These are phyloP conservation scores for Penicillium pulvis DNA, from an alignment of 495 filamentous ascomycete species.

Conservation along the genomic window DNA sequence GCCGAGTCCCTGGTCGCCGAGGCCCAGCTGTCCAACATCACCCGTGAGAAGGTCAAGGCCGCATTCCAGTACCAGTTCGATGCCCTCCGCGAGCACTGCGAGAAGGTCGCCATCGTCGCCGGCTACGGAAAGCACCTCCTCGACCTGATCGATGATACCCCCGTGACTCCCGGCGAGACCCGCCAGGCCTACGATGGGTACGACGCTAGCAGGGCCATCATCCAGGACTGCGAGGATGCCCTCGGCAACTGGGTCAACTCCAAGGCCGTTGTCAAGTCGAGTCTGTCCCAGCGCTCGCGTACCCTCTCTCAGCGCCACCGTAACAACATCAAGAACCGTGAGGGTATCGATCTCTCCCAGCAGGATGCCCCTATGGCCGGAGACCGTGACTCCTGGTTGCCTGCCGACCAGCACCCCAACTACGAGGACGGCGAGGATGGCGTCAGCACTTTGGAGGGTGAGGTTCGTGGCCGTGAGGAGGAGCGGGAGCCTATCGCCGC, in stretches of 20 bases:
- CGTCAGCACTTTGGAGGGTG: constrained; percentile 54
- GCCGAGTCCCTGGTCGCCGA: constrained; percentile 97
- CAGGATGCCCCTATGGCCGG: constrained; percentile 81
- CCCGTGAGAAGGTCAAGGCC: constrained; percentile 97
- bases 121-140: constrained; percentile 96
- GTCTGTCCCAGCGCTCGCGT: constrained; percentile 80
- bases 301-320: constrained; percentile 84
- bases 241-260: constrained; percentile 94
- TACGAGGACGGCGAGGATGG: constrained; percentile 62
- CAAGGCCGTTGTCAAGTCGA: constrained; percentile 83
- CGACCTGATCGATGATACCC: constrained; percentile 92
- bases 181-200: constrained; percentile 96
- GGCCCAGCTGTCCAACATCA: constrained; percentile 98
- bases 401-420: constrained; percentile 73
- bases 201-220: constrained; percentile 97
- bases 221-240: constrained; percentile 97
- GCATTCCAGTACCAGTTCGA: constrained; percentile 99
- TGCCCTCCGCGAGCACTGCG: constrained; percentile 94
- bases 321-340: constrained; percentile 57
- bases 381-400: constrained; percentile 87
- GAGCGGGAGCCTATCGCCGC: constrained; percentile 49
- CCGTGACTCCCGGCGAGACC: constrained; percentile 96
- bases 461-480: constrained; percentile 62
- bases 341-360: constrained; percentile 73
- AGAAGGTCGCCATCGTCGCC: constrained; percentile 97